Evolutionary conservation across 2,329 filamentous ascomycete species (phyloP), one percentile per base, ranked within the genome.

Genomic region (Trichoderma sp.): DNA sequence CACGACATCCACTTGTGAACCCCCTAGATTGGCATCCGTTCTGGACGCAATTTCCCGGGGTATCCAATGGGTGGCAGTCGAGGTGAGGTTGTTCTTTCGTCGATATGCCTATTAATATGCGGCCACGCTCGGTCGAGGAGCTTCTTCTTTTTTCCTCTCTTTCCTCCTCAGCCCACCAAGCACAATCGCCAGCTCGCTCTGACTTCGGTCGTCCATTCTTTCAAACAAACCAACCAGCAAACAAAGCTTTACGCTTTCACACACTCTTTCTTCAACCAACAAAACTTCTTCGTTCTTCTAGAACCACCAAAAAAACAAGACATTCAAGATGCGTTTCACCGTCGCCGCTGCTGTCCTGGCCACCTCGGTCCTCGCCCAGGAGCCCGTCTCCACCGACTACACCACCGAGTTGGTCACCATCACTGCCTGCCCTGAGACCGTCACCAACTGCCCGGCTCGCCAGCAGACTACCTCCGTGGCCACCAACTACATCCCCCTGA

Each of bases 321-420:
- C 81, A 75, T 76, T 84, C 88, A 90, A 89, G 79, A 90, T 90
- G 88, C 87, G 87, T 88, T 89, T 89, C 87, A 77, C 84, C 79
- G 83, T 85, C 78, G 83, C 84, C 76, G 80, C 82, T 79, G 79
- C 76, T 51, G 61, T 86, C 78, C 83, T 89, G 77, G 82, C 81
- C 76, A 78, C 80, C 74, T 67, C 72, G 71, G 73, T 73, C 65
- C 26, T 73, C 39, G 75, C 75, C 74, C 63, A 73, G 71, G 80
- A 80, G 75, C 77, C 79, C 76, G 74, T 84, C 75, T 81, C 80
- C 67, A 86, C 87, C 79, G 83, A 88, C 83, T 89, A 86, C 85
- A 80, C 84, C 80, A 90, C 88, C 78, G 82, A 86, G 80, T 81
- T 88, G 78, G 82, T 87, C 76, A 91, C 89, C 82, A 83, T 91